Percentiles rank a stretch among this genome's conserved stretches.
Evolutionary conservation across 345 rosid species (phyloP).

Genomic region (Brassica carinata): DNA sequence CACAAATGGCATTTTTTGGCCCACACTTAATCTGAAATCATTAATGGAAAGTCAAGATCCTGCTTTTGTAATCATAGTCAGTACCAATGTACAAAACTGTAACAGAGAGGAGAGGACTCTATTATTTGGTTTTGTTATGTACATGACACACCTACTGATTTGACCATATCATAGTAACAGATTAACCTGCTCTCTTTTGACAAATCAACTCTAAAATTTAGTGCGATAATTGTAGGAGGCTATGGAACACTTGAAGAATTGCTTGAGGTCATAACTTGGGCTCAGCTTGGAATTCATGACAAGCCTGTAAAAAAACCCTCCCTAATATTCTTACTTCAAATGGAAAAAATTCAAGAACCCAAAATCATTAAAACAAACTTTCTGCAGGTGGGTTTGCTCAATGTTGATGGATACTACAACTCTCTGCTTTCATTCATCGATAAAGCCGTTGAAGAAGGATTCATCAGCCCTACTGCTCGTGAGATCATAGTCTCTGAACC

Average conservation of each 20-base stretch:
- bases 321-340: not conserved
- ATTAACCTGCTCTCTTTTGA: not conserved
- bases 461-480: slow-evolving; percentile 80
- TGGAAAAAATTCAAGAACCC: not conserved
- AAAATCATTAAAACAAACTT: not conserved
- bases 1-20: slow-evolving; percentile 36
- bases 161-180: slow-evolving; percentile 8
- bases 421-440: slow-evolving; percentile 92
- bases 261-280: slow-evolving; percentile 99
- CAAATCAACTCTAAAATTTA: not conserved
- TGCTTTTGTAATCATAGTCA: slow-evolving; percentile 31
- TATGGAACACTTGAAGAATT: slow-evolving; percentile 98
- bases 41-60: slow-evolving; percentile 30
- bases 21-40: slow-evolving; percentile 47
- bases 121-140: slow-evolving; percentile 19
- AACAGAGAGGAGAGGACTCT: slow-evolving; percentile 21
- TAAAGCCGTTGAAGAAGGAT: slow-evolving; percentile 98
- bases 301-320: slow-evolving; percentile 61
- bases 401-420: slow-evolving; percentile 98
- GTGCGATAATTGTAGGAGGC: slow-evolving; percentile 60
- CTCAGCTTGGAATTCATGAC: slow-evolving; percentile 97
- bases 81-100: slow-evolving; percentile 14
- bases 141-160: slow-evolving; percentile 29
- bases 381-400: slow-evolving; percentile 90
- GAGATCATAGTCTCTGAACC: slow-evolving; percentile 90